Base-by-base conservation (phyloP, 805 yeast genomes). In the Torulaspora gathmanii region DNA sequence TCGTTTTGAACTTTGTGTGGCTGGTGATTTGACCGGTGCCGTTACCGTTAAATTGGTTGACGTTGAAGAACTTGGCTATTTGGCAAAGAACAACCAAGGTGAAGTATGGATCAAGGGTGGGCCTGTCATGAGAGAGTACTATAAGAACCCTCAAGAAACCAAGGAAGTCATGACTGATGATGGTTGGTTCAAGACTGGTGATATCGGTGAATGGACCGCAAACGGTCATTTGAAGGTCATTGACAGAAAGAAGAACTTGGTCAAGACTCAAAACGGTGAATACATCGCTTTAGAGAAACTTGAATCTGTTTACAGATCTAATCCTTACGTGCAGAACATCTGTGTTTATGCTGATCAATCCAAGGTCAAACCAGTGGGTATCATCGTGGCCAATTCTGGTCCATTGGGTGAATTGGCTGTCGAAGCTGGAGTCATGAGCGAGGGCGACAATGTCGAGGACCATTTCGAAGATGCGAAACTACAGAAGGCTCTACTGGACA, bases 111-210 rank as follows among this genome's bases (percentile, higher is more conserved):
- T 93, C 57, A 71, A 72, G 54, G 98, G 98, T 60, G 77, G 71
- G 20, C 73, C 84, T 37, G 84, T 93, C 39, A 73, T 82, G 28
- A 70, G 76, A 23, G 89, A 86, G 60, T 93, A 93, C 70, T 93
- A 75, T 72, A 78, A 81, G 67, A 90, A 91, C 67, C 82, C 79
- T 47, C 73, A 80, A 62, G 98, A 90, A 70, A 91, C 96, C 15
- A 67, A 72, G 38, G 79, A 68, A 15, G 86, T 95, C 1, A 80
- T 85, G 59, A 74, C 80, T 43, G 85, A 83, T 49, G 90, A 86
- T 57, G 95, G 90, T 19, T 93, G 97, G 97, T 93, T 93, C 74
- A 77, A 73, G 64, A 93, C 98, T 27, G 99, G 99, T 68, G 99
- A 93, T 67, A 88, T 93, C 68, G 96, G 91, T 63, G 89, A 87